Percentiles rank a stretch among this genome's conserved stretches.
Evolutionary conservation across 2,329 filamentous ascomycete species (phyloP).

Genomic region (Apiospora sp.): DNA sequence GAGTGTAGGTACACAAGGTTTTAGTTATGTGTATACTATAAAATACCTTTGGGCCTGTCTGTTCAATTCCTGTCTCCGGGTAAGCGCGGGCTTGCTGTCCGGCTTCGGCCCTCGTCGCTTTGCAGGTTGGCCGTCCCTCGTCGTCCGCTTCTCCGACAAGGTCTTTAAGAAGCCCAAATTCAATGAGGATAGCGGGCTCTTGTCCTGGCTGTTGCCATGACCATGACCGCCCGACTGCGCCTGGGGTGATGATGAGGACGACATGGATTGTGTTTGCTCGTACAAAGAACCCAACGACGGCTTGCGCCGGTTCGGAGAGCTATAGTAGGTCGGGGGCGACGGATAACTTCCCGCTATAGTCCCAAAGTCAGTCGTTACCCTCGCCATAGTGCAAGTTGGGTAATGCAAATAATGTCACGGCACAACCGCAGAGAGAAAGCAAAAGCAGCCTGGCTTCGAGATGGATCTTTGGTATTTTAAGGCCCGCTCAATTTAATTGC

Average conservation of each 20-base stretch:
- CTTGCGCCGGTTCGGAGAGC: conserved; percentile 40
- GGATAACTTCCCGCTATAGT: conserved; percentile 45
- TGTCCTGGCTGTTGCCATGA: conserved; percentile 32
- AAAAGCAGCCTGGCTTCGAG: background rate
- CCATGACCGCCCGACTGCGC: conserved; percentile 39
- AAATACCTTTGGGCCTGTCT: conserved; percentile 90
- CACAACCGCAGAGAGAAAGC: background rate
- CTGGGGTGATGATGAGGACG: conserved; percentile 54
- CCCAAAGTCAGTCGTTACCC: conserved; percentile 48
- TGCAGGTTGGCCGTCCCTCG: conserved; percentile 84
- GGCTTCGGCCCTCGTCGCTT: conserved; percentile 96
- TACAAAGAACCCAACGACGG: conserved; percentile 43
- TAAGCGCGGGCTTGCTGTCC: conserved; percentile 93
- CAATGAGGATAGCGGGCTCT: conserved; percentile 51
- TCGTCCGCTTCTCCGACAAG: conserved; percentile 76
- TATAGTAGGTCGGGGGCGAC: conserved; percentile 45
- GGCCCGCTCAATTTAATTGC: background rate
- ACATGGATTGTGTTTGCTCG: conserved; percentile 48
- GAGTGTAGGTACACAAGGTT: background rate
- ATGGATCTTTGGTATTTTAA: background rate
- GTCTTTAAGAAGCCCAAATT: conserved; percentile 72
- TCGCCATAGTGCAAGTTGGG: conserved; percentile 31
- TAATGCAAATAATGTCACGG: background rate
- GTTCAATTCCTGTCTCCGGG: conserved; percentile 91
- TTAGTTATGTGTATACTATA: background rate